A percentile compares a stretch with the other conserved stretches of the same genome.
These are phyloP conservation scores for Syzygium aromaticum DNA, from an alignment of 345 rosid genomes.

Conservation along the genomic window DNA sequence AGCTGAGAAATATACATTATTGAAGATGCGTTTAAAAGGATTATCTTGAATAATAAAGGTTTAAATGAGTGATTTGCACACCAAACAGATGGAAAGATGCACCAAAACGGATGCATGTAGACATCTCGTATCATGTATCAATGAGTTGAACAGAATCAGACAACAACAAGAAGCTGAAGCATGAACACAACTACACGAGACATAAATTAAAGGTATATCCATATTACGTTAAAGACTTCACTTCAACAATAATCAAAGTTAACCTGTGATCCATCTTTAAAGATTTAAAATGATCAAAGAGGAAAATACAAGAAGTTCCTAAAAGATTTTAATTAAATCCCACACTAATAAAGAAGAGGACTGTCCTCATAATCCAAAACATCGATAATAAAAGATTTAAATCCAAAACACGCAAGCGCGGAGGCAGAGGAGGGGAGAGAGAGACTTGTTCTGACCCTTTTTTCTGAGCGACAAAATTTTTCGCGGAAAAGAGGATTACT, in stretches of 20 bases:
- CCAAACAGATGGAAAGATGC: background rate
- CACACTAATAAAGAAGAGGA: background rate
- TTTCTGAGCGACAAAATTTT: background rate
- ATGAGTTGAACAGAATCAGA: background rate
- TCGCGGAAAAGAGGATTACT: background rate
- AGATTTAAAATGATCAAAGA: background rate
- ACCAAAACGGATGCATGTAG: background rate
- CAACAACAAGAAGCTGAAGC: background rate
- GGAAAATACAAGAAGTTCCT: background rate
- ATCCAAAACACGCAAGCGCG: background rate
- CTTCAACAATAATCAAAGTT: background rate
- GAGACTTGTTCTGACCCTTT: background rate
- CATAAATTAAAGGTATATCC: background rate
- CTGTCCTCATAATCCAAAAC: background rate
- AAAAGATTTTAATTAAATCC: background rate
- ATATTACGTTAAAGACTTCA: background rate
- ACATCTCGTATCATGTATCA: background rate
- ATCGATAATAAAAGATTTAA: background rate
- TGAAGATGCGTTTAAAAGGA: background rate
- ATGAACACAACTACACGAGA: background rate
- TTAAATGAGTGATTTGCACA: background rate
- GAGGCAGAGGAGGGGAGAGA: background rate
- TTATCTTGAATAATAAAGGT: background rate
- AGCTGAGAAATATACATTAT: background rate
- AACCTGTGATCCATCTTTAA: background rate